These are phyloP conservation scores for Acacia concinna DNA, from an alignment of 331 rosid genomes.

Conservation along the genomic window DNA sequence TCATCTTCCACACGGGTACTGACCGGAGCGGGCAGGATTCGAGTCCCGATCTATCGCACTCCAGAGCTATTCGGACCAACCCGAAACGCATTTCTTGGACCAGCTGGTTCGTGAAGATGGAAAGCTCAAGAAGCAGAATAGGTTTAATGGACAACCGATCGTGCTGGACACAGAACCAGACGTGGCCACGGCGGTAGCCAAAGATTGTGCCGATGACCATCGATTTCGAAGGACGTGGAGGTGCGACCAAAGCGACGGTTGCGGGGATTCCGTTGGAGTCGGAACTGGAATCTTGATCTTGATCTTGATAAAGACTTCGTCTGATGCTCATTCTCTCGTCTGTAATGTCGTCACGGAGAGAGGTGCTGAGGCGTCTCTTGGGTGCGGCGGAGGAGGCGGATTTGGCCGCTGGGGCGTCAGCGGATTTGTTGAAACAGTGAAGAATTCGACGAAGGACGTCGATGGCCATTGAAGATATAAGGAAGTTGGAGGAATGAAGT, in stretches of 20 bases:
- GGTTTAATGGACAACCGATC: conserved; percentile 66
- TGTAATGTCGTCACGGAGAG: conserved; percentile 47
- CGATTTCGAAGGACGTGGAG: conserved; percentile 66
- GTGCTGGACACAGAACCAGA: conserved; percentile 80
- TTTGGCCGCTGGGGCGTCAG: conserved; percentile 23
- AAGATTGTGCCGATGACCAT: conserved; percentile 92
- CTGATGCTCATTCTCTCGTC: background rate
- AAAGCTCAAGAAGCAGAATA: conserved; percentile 68
- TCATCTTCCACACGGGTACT: conserved; percentile 70
- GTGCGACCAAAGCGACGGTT: background rate
- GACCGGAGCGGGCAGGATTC: conserved; percentile 56
- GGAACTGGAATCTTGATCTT: conserved; percentile 44
- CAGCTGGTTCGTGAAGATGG: conserved; percentile 67
- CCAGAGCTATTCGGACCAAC: conserved; percentile 82
- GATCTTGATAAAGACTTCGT: conserved; percentile 23
- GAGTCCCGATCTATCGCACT: conserved; percentile 47
- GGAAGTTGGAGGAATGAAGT: background rate
- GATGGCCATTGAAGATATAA: conserved; percentile 54
- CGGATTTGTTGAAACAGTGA: conserved; percentile 64
- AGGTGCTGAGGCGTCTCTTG: conserved; percentile 63
- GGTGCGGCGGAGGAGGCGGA: conserved; percentile 27
- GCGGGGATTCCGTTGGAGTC: conserved; percentile 4
- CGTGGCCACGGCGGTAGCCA: conserved; percentile 85
- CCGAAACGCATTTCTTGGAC: conserved; percentile 86
- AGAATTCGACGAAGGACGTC: conserved; percentile 81